Percentiles rank a stretch among this genome's conserved stretches.
phyloP scores from a whole-genome alignment of 345 rosid species.

The Combretum micranthum region DNA sequence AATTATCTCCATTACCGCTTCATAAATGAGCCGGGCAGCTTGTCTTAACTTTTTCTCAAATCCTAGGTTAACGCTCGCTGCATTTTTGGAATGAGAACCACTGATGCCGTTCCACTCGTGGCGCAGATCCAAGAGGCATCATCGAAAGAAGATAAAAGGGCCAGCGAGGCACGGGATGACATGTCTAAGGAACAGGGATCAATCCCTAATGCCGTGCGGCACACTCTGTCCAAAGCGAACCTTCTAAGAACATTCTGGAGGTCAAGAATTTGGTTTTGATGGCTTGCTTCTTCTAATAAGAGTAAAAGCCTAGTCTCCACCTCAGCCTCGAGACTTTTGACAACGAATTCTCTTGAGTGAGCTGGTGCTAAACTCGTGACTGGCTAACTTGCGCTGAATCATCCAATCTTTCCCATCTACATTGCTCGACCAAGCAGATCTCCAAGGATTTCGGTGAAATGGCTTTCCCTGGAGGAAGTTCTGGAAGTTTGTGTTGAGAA shows the following conservation, averaged over 20 bases:
- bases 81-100: slow-evolving; percentile 49
- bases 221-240: slow-evolving; percentile 48
- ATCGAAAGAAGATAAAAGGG: slow-evolving; percentile 43
- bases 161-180: slow-evolving; percentile 27
- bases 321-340: slow-evolving; percentile 38
- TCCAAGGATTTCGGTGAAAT: slow-evolving; percentile 64
- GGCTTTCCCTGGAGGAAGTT: slow-evolving; percentile 85
- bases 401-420: slow-evolving; percentile 74
- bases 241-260: slow-evolving; percentile 53
- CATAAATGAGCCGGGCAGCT: slow-evolving; percentile 34
- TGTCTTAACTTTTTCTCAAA: slow-evolving; percentile 45
- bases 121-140: slow-evolving; percentile 48
- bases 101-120: slow-evolving; percentile 41
- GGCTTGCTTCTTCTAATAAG: slow-evolving; percentile 28
- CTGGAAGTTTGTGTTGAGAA: slow-evolving; percentile 53
- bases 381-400: slow-evolving; percentile 59
- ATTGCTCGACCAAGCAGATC: slow-evolving; percentile 73
- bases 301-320: slow-evolving; percentile 49
- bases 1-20: slow-evolving; percentile 26
- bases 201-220: slow-evolving; percentile 42
- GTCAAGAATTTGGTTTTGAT: slow-evolving; percentile 26
- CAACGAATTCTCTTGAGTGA: slow-evolving; percentile 50
- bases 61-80: slow-evolving; percentile 45
- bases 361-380: slow-evolving; percentile 67
- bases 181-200: slow-evolving; percentile 49